phyloP scores from a whole-genome alignment of 164 flowering plant species.

The Dillenia turbinata region DNA sequence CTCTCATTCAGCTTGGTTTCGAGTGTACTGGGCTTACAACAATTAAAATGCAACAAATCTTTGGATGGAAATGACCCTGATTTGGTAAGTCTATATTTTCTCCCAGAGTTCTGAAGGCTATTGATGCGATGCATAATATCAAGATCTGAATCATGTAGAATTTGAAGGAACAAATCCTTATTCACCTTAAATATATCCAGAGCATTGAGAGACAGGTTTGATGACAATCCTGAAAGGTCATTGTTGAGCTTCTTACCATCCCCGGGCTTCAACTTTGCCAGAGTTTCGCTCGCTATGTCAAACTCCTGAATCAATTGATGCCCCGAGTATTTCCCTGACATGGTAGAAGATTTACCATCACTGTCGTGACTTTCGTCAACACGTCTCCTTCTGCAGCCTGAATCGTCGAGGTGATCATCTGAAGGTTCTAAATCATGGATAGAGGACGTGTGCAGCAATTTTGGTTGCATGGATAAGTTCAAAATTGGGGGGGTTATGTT shows the following conservation, averaged over 20 bases:
- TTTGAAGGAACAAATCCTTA: conserved; percentile 39
- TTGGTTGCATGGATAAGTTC: conserved; percentile 28
- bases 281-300: conserved; percentile 19
- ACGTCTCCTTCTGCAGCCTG: conserved; percentile 3
- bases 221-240: conserved; percentile 17
- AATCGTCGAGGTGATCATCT: conserved; percentile 15
- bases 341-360: conserved; percentile 8
- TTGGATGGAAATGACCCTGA: conserved; percentile 43
- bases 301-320: conserved; percentile 24
- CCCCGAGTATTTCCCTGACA: conserved; percentile 11
- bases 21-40: conserved; percentile 14
- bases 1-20: conserved; percentile 13
- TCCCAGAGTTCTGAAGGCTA: conserved; percentile 12
- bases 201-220: conserved; percentile 47
- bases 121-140: conserved; percentile 9
- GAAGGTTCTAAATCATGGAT: conserved; percentile 27
- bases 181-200: conserved; percentile 39
- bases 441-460: conserved; percentile 20
- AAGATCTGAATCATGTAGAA: conserved; percentile 45
- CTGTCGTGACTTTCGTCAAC: conserved; percentile 1
- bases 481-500: conserved; percentile 31
- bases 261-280: conserved; percentile 18
- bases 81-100: conserved; percentile 29
- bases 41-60: conserved; percentile 13
- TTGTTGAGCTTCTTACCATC: conserved; percentile 8